Percentiles rank a stretch among this genome's conserved stretches.
Evolutionary conservation across 1,139 yeast genomes (phyloP).

Genomic region (Zygosaccharomyces sapae): DNA sequence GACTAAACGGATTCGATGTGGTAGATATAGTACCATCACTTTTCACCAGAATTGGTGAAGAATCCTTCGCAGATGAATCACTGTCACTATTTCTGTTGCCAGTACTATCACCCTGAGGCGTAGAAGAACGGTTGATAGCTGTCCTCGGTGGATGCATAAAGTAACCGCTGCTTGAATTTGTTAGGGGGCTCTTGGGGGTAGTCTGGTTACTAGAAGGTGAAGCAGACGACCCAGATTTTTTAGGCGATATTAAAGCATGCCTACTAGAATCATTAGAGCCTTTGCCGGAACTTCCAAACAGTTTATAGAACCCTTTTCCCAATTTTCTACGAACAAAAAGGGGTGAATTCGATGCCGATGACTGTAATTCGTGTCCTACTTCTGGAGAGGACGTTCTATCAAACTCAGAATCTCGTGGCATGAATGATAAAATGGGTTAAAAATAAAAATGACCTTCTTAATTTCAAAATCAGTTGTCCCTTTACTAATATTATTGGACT

Average conservation of each 20-base stretch:
- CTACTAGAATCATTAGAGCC: not conserved
- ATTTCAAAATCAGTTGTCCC: not conserved
- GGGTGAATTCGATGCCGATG: slow-evolving; percentile 16
- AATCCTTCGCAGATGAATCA: not conserved
- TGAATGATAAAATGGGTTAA: not conserved
- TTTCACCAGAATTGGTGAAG: not conserved
- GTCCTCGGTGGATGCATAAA: slow-evolving; percentile 7
- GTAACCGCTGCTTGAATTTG: slow-evolving; percentile 1
- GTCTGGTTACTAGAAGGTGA: slow-evolving; percentile 1
- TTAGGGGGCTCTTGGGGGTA: slow-evolving; percentile 2
- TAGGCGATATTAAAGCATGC: not conserved
- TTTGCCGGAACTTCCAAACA: slow-evolving; percentile 9
- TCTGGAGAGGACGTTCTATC: slow-evolving; percentile 8
- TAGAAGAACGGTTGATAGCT: slow-evolving; percentile 1
- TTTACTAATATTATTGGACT: not conserved
- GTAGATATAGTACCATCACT: slow-evolving; percentile 7
- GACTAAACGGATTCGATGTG: slow-evolving; percentile 12
- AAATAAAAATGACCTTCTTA: not conserved
- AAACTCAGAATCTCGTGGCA: slow-evolving; percentile 11
- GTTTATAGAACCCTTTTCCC: slow-evolving; percentile 14
- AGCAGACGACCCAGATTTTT: not conserved
- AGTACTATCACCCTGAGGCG: not conserved
- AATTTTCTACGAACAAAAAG: slow-evolving; percentile 18
- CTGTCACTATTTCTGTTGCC: not conserved
- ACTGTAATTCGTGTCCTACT: slow-evolving; percentile 11